Conservation (phyloP, 495 filamentous ascomycete genomes). For the Hypoxylon perforatum region DNA sequence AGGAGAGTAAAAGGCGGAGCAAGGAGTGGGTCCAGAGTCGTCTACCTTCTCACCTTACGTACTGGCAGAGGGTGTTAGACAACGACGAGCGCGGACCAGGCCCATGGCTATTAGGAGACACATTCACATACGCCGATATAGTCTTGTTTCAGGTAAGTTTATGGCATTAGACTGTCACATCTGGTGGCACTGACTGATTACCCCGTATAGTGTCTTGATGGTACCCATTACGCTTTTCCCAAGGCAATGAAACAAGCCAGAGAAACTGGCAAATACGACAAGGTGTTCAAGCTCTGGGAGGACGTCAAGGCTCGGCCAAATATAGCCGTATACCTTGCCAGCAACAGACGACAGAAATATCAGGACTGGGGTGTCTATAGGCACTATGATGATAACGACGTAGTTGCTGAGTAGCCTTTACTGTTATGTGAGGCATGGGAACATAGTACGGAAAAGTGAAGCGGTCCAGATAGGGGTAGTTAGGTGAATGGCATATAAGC, state of each 20-base stretch:
- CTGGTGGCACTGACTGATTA: not conserved
- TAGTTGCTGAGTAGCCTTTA: not conserved
- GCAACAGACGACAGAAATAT: slow-evolving; percentile 10
- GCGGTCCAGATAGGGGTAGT: too few species aligned
- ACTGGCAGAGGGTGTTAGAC: slow-evolving; percentile 61
- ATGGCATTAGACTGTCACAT: too few species aligned
- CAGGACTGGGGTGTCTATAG: not conserved
- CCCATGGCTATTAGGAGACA: slow-evolving; percentile 57
- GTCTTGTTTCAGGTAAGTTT: slow-evolving; percentile 62
- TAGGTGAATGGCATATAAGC: too few species aligned
- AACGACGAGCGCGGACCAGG: slow-evolving; percentile 46
- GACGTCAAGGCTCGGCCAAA: slow-evolving; percentile 14
- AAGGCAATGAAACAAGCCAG: slow-evolving; percentile 2
- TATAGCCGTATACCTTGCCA: slow-evolving; percentile 12
- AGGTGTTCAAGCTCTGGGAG: slow-evolving; percentile 16
- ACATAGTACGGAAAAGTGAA: too few species aligned
- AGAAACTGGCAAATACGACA: slow-evolving; percentile 12
- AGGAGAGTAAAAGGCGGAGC: slow-evolving; percentile 55
- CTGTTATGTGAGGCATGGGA: too few species aligned
- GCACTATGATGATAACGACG: slow-evolving; percentile 5
- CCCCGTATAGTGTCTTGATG: slow-evolving; percentile 17
- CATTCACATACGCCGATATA: slow-evolving; percentile 66
- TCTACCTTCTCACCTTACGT: slow-evolving; percentile 63
- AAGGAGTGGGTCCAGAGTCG: slow-evolving; percentile 56
- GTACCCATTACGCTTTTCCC: slow-evolving; percentile 2